Conservation (phyloP, 768 basidiomycete species). For the Lyophyllum semitale region DNA sequence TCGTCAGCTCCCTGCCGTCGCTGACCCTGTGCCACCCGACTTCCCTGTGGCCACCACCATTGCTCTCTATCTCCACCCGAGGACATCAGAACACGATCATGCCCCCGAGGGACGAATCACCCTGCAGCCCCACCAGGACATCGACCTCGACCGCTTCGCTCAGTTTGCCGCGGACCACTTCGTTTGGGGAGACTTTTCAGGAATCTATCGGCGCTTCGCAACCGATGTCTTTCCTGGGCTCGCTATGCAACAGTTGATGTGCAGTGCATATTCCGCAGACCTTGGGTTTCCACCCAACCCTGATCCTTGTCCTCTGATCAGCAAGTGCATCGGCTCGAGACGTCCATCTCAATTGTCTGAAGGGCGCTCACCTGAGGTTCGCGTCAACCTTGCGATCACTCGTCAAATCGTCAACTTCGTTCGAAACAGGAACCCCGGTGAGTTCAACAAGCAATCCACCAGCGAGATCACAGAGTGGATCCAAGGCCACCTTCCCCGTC, state of each 20-base stretch:
- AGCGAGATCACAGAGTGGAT: too few species aligned
- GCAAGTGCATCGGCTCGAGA: not conserved
- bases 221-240: slow-evolving; percentile 3
- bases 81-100: not conserved
- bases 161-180: slow-evolving; percentile 4
- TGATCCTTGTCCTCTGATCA: not conserved
- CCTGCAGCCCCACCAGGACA: not conserved
- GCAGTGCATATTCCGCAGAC: not conserved
- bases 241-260: slow-evolving; percentile 6
- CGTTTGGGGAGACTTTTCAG: not conserved
- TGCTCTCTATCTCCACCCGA: not conserved
- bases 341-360: not conserved
- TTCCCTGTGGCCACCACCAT: not conserved
- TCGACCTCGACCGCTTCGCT: not conserved
- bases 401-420: too few species aligned
- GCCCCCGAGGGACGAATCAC: too few species aligned
- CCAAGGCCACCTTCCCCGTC: not conserved
- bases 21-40: not conserved
- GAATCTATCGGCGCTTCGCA: slow-evolving; percentile 3
- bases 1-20: not conserved
- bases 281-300: not conserved
- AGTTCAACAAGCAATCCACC: too few species aligned
- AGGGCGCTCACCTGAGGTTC: too few species aligned
- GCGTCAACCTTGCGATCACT: too few species aligned
- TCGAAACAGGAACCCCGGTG: too few species aligned